phyloP scores from a whole-genome alignment of 305 asterid genomes.

The Rubia peregrina region DNA sequence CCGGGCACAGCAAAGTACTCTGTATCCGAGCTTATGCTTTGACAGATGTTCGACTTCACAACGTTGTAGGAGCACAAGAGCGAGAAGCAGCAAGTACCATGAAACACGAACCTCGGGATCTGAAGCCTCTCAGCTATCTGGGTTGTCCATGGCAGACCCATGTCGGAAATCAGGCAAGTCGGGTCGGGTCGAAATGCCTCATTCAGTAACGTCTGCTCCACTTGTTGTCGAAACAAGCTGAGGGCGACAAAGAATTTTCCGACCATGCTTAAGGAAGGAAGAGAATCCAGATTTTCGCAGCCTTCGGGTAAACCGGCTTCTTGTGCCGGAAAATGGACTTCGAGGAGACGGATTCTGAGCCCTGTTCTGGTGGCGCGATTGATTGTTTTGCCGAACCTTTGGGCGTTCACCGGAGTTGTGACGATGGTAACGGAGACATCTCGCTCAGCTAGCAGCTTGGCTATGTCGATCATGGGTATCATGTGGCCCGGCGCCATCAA shows the following conservation, averaged over 20 bases:
- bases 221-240: constrained; percentile 1
- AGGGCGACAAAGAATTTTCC: constrained; percentile 3
- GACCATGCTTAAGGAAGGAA: constrained; percentile 11
- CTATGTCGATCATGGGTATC: constrained; percentile 13
- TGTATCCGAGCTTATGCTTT: neutral
- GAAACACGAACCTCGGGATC: constrained; percentile 11
- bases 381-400: constrained; percentile 11
- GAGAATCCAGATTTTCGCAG: constrained; percentile 9
- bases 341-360: constrained; percentile 5
- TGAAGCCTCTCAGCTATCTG: constrained; percentile 5
- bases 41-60: neutral
- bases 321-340: neutral
- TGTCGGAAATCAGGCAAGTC: constrained; percentile 4
- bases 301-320: constrained; percentile 9
- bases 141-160: constrained; percentile 10
- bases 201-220: neutral
- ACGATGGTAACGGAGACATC: constrained; percentile 7
- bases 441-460: constrained; percentile 9
- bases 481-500: constrained; percentile 14
- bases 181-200: neutral
- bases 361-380: constrained; percentile 6
- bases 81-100: constrained; percentile 8
- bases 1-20: constrained; percentile 10
- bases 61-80: constrained; percentile 8
- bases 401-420: constrained; percentile 7